Evolutionary conservation across 441 rosid genomes (phyloP).

Genomic region (Erysimum cheiri): DNA sequence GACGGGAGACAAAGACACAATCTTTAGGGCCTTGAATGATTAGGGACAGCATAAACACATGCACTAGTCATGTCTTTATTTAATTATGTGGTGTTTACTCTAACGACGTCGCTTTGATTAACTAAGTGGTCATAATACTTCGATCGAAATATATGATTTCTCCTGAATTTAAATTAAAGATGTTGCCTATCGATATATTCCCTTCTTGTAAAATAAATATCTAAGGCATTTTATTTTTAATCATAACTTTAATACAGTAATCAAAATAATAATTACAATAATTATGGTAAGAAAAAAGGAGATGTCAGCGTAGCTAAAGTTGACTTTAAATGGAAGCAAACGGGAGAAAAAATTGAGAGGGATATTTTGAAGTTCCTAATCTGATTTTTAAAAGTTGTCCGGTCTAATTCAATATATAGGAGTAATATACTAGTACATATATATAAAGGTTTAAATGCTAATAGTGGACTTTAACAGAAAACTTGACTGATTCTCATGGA

Average conservation of each 20-base stretch:
- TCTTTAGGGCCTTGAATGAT: conserved; percentile 38
- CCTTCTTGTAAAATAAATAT: background rate
- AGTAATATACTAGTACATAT: too few species aligned
- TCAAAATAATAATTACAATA: conserved; percentile 28
- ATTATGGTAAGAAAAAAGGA: conserved; percentile 24
- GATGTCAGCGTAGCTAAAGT: conserved; percentile 20
- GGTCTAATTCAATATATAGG: background rate
- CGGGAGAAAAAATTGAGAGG: background rate
- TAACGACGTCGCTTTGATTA: conserved; percentile 37
- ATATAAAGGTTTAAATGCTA: background rate
- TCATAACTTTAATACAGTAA: conserved; percentile 17
- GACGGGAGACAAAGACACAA: conserved; percentile 42
- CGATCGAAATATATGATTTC: background rate
- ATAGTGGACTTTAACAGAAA: background rate
- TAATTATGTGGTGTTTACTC: conserved; percentile 42
- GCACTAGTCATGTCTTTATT: conserved; percentile 44
- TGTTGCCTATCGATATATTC: background rate
- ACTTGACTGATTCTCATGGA: too few species aligned
- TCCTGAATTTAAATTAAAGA: background rate
- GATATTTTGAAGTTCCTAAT: background rate
- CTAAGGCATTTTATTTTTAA: background rate
- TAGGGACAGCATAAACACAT: conserved; percentile 47
- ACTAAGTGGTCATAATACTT: conserved; percentile 35
- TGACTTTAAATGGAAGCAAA: conserved; percentile 31
- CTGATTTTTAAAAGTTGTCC: background rate